These are phyloP conservation scores for Botryotinia convoluta DNA, from an alignment of 2,329 filamentous ascomycete genomes.

Conservation along the genomic window DNA sequence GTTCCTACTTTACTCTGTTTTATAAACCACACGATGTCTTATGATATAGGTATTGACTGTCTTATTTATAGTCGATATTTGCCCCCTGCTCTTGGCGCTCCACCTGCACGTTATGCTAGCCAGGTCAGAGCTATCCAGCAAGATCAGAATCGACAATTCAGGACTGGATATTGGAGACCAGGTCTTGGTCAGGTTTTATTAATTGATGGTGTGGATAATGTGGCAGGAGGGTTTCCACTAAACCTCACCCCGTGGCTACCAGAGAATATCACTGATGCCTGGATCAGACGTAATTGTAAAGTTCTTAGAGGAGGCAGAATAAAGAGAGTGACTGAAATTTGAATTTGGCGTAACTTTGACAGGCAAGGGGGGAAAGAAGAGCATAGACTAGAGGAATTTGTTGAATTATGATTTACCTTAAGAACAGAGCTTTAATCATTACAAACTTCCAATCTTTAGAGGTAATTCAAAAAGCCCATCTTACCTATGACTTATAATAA, in stretches of 20 bases:
- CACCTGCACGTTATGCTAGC: not conserved
- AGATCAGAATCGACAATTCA: not conserved
- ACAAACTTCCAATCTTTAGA: not conserved
- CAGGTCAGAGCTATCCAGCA: too few species aligned
- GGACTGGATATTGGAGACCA: rapidly evolving
- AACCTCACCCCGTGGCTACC: not conserved
- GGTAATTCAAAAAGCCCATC: not conserved
- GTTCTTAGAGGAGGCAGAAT: not conserved
- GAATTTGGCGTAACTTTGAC: not conserved
- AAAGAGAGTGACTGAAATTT: not conserved
- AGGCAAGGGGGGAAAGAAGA: not conserved
- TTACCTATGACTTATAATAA: not conserved
- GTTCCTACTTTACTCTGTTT: too few species aligned
- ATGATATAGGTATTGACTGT: not conserved
- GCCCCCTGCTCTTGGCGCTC: not conserved
- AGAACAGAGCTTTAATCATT: not conserved
- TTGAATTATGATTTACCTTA: not conserved
- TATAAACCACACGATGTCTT: not conserved
- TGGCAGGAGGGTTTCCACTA: not conserved
- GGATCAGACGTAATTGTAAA: not conserved
- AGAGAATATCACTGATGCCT: not conserved
- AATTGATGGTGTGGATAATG: not conserved
- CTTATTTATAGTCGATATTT: not conserved
- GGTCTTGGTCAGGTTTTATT: not conserved
- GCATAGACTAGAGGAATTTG: not conserved